phyloP scores from a whole-genome alignment of 805 yeast species.

The Ogataea chonburiensis region DNA sequence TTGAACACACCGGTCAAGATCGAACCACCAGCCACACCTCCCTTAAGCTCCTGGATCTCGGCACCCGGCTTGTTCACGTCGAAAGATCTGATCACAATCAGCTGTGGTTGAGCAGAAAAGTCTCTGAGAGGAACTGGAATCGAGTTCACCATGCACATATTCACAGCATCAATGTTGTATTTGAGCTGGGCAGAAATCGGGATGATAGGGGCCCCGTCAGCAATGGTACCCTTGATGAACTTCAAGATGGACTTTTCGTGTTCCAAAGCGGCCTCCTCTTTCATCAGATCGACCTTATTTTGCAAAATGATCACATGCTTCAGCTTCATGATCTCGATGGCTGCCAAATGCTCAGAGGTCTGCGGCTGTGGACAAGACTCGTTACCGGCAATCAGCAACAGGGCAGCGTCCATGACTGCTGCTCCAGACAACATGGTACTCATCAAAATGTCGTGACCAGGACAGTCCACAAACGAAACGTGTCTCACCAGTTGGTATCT shows the following conservation, averaged over 20 bases:
- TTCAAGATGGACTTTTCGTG: slow-evolving; percentile 90
- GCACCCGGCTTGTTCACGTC: slow-evolving; percentile 99
- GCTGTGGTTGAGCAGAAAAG: slow-evolving; percentile 87
- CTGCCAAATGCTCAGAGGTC: slow-evolving; percentile 98
- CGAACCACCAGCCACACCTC: slow-evolving; percentile 99
- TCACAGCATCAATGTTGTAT: slow-evolving; percentile 97
- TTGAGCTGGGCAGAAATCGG: slow-evolving; percentile 99
- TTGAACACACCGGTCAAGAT: slow-evolving; percentile 95
- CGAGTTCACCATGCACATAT: slow-evolving; percentile 90
- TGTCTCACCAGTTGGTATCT: slow-evolving; percentile 91
- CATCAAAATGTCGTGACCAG: slow-evolving; percentile 99
- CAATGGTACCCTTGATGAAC: slow-evolving; percentile 96
- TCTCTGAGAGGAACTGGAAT: slow-evolving; percentile 97
- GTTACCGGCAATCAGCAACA: slow-evolving; percentile 93
- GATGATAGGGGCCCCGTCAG: slow-evolving; percentile 98
- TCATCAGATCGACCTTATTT: slow-evolving; percentile 97
- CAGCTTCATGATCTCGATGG: slow-evolving; percentile 98
- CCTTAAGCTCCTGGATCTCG: slow-evolving; percentile 93
- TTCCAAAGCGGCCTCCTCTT: slow-evolving; percentile 93
- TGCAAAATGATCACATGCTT: slow-evolving; percentile 94
- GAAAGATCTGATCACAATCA: slow-evolving; percentile 96
- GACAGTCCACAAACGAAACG: slow-evolving; percentile 98
- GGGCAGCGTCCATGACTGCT: slow-evolving; percentile 99
- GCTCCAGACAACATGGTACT: slow-evolving; percentile 99
- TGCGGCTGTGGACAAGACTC: slow-evolving; percentile 99